Conservation (phyloP, 257 asterid genomes). For the Hygrophila difformis region DNA sequence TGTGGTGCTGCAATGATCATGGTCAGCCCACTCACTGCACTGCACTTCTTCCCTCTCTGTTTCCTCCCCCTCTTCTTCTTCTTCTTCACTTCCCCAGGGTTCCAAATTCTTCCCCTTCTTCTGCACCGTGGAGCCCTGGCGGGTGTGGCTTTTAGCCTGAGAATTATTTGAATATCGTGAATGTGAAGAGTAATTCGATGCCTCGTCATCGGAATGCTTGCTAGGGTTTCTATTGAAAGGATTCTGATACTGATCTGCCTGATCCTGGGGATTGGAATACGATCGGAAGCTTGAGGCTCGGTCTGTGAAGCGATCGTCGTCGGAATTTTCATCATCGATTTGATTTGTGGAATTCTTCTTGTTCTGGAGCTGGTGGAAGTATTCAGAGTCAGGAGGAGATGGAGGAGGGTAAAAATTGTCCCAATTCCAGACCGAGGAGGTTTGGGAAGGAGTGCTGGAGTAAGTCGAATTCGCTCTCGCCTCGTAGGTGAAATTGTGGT, state of each 20-base stretch:
- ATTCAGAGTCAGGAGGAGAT: conserved; percentile 84
- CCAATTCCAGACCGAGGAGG: conserved; percentile 97
- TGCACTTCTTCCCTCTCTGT: conserved; percentile 94
- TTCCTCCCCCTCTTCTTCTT: conserved; percentile 74
- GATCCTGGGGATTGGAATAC: conserved; percentile 25
- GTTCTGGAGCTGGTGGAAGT: conserved; percentile 46
- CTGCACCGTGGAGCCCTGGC: conserved; percentile 1
- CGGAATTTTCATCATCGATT: conserved; percentile 21
- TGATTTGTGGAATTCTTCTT: conserved; percentile 19
- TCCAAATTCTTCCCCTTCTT: conserved; percentile 27
- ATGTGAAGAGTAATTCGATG: conserved; percentile 39
- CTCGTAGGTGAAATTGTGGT: conserved; percentile 39
- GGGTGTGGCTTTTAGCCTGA: conserved; percentile 13
- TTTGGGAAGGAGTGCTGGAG: conserved; percentile 77
- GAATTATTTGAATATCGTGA: conserved; percentile 5
- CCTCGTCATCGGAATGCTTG: conserved; percentile 52
- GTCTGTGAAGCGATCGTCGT: conserved; percentile 20
- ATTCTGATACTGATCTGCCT: conserved; percentile 20
- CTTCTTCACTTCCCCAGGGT: conserved; percentile 67
- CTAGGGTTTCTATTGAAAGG: conserved; percentile 17
- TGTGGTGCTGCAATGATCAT: conserved; percentile 56
- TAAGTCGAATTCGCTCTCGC: conserved; percentile 64
- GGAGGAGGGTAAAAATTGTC: conserved; percentile 94
- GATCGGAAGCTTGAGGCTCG: conserved; percentile 28
- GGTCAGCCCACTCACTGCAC: conserved; percentile 98